Evolutionary conservation across 495 filamentous ascomycete species (phyloP).

Genomic region (Cairneyella variabilis): DNA sequence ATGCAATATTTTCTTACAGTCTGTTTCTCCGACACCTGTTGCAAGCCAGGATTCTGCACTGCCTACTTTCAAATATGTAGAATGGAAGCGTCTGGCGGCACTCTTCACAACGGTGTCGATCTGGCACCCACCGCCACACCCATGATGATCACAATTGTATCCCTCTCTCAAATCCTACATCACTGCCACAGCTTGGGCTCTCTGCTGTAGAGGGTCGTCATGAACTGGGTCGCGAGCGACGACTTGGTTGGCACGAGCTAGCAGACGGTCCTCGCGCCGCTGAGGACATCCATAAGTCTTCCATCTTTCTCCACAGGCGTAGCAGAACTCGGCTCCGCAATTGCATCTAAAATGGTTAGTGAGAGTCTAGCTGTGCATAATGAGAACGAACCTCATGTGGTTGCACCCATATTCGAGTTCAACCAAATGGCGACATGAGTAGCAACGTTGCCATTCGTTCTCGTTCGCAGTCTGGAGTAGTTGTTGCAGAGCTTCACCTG

Average conservation of each 20-base stretch:
- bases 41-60: constrained; percentile 8
- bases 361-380: too few relatives aligned
- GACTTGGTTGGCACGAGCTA: too few relatives aligned
- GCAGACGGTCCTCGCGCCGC: too few relatives aligned
- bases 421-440: constrained; percentile 18
- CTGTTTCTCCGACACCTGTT: constrained; percentile 4
- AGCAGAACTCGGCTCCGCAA: constrained; percentile 52
- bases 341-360: constrained; percentile 34
- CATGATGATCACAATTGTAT: constrained; percentile 5
- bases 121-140: background rate
- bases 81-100: background rate
- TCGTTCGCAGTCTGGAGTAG: constrained; percentile 8
- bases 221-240: too few relatives aligned
- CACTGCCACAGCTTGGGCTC: background rate
- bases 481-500: constrained; percentile 19
- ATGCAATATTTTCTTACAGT: too few relatives aligned
- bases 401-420: constrained; percentile 23
- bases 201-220: too few relatives aligned
- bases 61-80: constrained; percentile 8
- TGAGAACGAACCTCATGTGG: constrained; percentile 27
- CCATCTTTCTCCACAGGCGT: constrained; percentile 39
- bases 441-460: constrained; percentile 26
- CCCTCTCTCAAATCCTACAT: background rate
- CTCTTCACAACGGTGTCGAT: constrained; percentile 4
- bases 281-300: too few relatives aligned